These are phyloP conservation scores for Conoideocrella luteorostrata DNA, from an alignment of 2,329 filamentous ascomycete genomes.

Conservation along the genomic window DNA sequence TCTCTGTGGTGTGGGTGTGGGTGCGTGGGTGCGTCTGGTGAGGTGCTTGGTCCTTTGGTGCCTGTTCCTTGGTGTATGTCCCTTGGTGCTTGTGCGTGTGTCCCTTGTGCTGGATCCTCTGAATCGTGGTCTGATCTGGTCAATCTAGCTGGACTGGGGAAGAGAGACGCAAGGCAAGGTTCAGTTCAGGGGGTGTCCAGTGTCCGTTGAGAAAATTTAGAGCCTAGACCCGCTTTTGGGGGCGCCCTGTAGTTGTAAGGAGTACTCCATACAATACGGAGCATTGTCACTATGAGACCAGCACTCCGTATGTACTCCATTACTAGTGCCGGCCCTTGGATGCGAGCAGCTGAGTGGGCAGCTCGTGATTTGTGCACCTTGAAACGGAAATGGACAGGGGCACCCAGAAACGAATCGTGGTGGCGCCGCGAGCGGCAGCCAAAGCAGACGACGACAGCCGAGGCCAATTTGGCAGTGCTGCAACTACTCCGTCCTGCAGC, in stretches of 20 bases:
- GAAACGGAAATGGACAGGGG: constrained; percentile 2
- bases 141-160: neutral
- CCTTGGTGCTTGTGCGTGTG: neutral
- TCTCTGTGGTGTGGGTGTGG: too few relatives aligned
- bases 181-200: neutral
- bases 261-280: too few relatives aligned
- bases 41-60: neutral
- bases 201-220: neutral
- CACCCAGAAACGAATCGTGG: neutral
- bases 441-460: neutral
- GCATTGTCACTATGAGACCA: too few relatives aligned
- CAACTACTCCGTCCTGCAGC: too few relatives aligned
- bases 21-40: neutral
- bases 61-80: neutral
- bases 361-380: neutral
- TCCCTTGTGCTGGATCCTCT: too few relatives aligned
- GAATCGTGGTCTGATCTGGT: too few relatives aligned
- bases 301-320: too few relatives aligned
- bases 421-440: constrained; percentile 3
- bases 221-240: neutral
- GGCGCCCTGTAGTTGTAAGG: neutral
- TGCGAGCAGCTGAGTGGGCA: neutral
- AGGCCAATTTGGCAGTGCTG: too few relatives aligned
- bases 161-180: too few relatives aligned
- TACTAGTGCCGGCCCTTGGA: too few relatives aligned